A percentile compares a stretch with the other conserved stretches of the same genome.
Evolutionary conservation across 495 filamentous ascomycete species (phyloP).

Genomic region (Pyrenula aspistea): DNA sequence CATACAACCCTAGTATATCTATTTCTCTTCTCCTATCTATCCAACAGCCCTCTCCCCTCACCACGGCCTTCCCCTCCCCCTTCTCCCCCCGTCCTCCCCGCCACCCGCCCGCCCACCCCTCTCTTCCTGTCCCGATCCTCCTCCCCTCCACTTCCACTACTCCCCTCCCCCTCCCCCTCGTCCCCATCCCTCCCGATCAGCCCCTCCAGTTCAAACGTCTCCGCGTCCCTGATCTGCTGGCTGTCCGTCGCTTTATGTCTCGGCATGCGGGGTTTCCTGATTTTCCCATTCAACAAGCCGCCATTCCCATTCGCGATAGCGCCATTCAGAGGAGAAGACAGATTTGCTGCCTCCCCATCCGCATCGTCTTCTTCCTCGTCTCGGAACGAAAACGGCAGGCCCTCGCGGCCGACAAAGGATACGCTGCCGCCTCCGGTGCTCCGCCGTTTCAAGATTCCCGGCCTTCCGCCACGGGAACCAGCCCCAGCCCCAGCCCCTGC

Average conservation of each 20-base stretch:
- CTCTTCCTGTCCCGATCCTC: neutral
- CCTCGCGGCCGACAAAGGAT: neutral
- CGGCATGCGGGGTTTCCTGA: slow-evolving; percentile 43
- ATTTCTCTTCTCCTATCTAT: too few relatives aligned
- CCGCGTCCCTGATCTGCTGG: slow-evolving; percentile 55
- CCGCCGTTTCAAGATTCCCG: slow-evolving; percentile 2
- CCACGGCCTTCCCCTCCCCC: too few relatives aligned
- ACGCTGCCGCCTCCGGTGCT: slow-evolving; percentile 1
- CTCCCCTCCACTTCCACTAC: neutral
- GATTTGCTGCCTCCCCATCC: slow-evolving; percentile 1
- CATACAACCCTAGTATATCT: too few relatives aligned
- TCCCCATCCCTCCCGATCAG: slow-evolving; percentile 71
- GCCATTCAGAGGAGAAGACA: neutral
- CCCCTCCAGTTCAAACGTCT: slow-evolving; percentile 84
- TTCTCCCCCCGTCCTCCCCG: too few relatives aligned
- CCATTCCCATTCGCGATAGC: slow-evolving; percentile 1
- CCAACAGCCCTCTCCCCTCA: too few relatives aligned
- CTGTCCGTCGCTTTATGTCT: slow-evolving; percentile 29
- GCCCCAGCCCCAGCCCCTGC: slow-evolving; percentile 11
- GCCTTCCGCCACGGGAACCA: slow-evolving; percentile 1
- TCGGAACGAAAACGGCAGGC: neutral
- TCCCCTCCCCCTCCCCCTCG: slow-evolving; percentile 9
- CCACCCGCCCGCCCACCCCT: too few relatives aligned
- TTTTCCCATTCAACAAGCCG: slow-evolving; percentile 8
- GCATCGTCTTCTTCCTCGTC: neutral